Evolutionary conservation across 2,329 filamentous ascomycete species (phyloP).

Genomic region (Calonectria henricotiae): DNA sequence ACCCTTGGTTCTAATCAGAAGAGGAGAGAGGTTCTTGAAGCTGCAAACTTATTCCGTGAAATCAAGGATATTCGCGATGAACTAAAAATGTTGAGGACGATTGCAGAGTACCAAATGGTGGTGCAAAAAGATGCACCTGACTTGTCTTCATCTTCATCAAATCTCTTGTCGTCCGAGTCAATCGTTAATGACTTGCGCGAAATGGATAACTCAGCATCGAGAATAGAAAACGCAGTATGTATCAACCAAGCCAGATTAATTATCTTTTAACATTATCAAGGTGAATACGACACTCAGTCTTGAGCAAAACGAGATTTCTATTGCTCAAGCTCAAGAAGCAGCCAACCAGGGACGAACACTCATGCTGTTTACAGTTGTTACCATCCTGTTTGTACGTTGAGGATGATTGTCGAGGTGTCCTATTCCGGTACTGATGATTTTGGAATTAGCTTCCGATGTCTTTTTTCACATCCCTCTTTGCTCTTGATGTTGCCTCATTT

Average conservation of each 20-base stretch:
- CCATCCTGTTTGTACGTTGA: constrained; percentile 43
- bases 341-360: constrained; percentile 40
- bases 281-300: constrained; percentile 40
- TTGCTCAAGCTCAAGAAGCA: constrained; percentile 33
- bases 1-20: constrained; percentile 3
- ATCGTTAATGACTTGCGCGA: constrained; percentile 40
- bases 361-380: constrained; percentile 43
- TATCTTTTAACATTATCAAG: not conserved
- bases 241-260: too few relatives aligned
- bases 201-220: constrained; percentile 40
- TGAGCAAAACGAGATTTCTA: constrained; percentile 41
- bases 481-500: constrained; percentile 41
- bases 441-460: constrained; percentile 38
- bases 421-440: not conserved
- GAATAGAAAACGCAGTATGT: constrained; percentile 43
- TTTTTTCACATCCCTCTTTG: constrained; percentile 44
- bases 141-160: not conserved
- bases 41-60: constrained; percentile 35
- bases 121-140: constrained; percentile 30
- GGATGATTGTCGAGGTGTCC: too few relatives aligned
- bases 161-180: constrained; percentile 6
- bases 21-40: constrained; percentile 13
- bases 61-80: constrained; percentile 51
- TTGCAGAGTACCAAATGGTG: constrained; percentile 34
- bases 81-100: constrained; percentile 43